Evolutionary conservation across 1,139 yeast species (phyloP).

Genomic region (Kluyveromyces marxianus): DNA sequence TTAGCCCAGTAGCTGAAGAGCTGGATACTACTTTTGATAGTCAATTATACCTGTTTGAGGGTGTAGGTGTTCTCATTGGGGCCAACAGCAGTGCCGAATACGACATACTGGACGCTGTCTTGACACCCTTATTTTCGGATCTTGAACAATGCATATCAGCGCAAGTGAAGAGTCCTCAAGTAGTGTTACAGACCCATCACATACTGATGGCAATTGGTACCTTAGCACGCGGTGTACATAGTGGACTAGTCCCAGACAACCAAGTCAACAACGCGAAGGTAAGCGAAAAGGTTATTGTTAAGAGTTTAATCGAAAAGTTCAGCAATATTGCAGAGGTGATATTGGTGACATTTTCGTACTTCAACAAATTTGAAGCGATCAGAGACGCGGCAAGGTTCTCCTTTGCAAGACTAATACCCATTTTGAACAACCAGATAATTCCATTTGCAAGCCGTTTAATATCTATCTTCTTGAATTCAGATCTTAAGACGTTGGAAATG

Average conservation of each 20-base stretch:
- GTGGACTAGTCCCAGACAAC: slow-evolving; percentile 31
- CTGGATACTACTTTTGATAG: slow-evolving; percentile 61
- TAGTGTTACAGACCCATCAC: slow-evolving; percentile 75
- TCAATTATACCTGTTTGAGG: slow-evolving; percentile 79
- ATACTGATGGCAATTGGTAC: slow-evolving; percentile 85
- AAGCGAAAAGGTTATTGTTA: slow-evolving; percentile 23
- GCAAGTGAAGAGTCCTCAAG: slow-evolving; percentile 37
- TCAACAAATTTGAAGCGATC: slow-evolving; percentile 57
- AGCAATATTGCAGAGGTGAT: slow-evolving; percentile 75
- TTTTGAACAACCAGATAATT: slow-evolving; percentile 51
- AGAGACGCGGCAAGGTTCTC: slow-evolving; percentile 85
- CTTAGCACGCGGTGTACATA: slow-evolving; percentile 67
- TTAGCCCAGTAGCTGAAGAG: slow-evolving; percentile 47
- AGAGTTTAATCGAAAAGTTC: slow-evolving; percentile 42
- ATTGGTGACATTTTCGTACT: slow-evolving; percentile 70
- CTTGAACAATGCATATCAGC: slow-evolving; percentile 59
- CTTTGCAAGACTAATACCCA: slow-evolving; percentile 77
- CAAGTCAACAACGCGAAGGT: slow-evolving; percentile 30
- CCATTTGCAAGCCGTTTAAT: slow-evolving; percentile 64
- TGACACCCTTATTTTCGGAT: slow-evolving; percentile 72
- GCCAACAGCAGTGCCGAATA: slow-evolving; percentile 37
- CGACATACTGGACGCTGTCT: slow-evolving; percentile 49
- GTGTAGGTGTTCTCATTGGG: slow-evolving; percentile 57
- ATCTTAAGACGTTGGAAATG: slow-evolving; percentile 56
- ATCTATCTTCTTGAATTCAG: slow-evolving; percentile 62